Percentiles rank a stretch among this genome's conserved stretches.
phyloP scores from a whole-genome alignment of 2,329 filamentous ascomycete genomes.

The Talaromyces albobiverticillius region DNA sequence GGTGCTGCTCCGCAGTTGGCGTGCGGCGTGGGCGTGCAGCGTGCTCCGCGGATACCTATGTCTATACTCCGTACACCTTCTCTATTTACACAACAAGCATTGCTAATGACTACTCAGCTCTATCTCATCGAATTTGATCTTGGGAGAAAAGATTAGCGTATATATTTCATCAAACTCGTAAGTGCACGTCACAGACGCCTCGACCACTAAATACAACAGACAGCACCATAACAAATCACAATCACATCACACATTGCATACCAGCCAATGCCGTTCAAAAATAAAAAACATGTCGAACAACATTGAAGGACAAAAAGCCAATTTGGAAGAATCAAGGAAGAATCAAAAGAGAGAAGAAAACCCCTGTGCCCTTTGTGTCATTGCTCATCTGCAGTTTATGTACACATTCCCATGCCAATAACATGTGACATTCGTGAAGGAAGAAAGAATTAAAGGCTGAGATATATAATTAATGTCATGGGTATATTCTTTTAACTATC shows the following conservation, averaged over 20 bases:
- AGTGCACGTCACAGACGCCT: not conserved
- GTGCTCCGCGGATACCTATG: no score
- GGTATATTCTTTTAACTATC: constrained; percentile 7
- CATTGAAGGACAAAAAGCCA: not conserved
- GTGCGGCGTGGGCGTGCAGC: no score
- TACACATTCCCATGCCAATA: constrained; percentile 6
- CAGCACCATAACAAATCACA: not conserved
- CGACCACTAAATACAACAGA: not conserved
- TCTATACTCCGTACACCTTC: no score
- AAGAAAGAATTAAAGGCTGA: constrained; percentile 3
- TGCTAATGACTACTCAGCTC: no score
- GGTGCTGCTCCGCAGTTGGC: no score
- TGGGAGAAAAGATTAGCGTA: not conserved
- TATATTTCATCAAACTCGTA: constrained; percentile 5
- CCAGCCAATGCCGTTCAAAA: no score
- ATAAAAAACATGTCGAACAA: no score
- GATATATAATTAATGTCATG: not conserved
- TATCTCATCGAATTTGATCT: no score
- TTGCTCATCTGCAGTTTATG: constrained; percentile 14
- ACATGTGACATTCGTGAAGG: constrained; percentile 7
- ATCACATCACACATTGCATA: not conserved
- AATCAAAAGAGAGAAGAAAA: constrained; percentile 4
- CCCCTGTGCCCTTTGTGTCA: constrained; percentile 1
- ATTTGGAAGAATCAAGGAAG: not conserved
- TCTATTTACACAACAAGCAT: no score